Evolutionary conservation across 441 rosid genomes (phyloP).

Genomic region (Omphalea diandra): DNA sequence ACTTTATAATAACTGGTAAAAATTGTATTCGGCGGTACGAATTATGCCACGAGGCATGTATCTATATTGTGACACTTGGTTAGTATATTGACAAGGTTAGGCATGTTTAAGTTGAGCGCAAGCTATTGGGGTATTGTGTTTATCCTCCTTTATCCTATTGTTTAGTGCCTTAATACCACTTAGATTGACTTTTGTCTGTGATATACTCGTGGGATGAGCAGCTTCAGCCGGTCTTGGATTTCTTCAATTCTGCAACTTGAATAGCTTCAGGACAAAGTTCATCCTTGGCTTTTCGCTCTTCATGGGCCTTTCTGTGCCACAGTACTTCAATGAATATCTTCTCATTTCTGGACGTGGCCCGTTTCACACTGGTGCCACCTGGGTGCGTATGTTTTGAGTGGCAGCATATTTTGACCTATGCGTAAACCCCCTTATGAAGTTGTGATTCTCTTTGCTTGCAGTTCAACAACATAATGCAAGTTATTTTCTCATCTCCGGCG

Average conservation of each 20-base stretch:
- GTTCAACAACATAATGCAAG: slow-evolving; percentile 83
- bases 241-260: slow-evolving; percentile 77
- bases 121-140: no score
- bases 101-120: background rate
- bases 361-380: slow-evolving; percentile 49
- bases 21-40: background rate
- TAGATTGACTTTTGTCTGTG: background rate
- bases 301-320: slow-evolving; percentile 73
- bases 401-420: background rate
- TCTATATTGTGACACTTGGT: background rate
- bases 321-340: slow-evolving; percentile 60
- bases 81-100: background rate
- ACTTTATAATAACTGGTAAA: background rate
- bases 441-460: slow-evolving; percentile 28
- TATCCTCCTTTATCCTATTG: no score
- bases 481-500: slow-evolving; percentile 75
- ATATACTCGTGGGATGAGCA: slow-evolving; percentile 32
- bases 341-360: slow-evolving; percentile 58
- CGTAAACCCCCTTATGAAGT: background rate
- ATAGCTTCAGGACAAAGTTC: slow-evolving; percentile 78
- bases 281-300: slow-evolving; percentile 75
- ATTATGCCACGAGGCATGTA: background rate
- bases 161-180: no score
- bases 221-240: slow-evolving; percentile 71
- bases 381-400: slow-evolving; percentile 41